Evolutionary conservation across 2,329 filamentous ascomycete genomes (phyloP), one percentile per base, ranked within the genome.

Genomic region (Colletotrichum tropicale): DNA sequence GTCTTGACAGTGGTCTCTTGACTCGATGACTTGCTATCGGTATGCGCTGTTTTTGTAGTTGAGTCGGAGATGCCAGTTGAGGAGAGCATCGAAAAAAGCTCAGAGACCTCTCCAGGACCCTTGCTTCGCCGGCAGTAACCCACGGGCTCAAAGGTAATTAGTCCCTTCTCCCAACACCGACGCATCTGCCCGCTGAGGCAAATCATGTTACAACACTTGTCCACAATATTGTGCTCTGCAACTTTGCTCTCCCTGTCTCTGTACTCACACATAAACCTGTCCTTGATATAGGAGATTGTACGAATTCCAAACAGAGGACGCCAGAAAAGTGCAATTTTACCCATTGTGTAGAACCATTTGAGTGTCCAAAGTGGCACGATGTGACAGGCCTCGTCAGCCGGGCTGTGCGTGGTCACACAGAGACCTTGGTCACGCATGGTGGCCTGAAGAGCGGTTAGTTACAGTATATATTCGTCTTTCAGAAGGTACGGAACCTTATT

Each of bases 221-320:
- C 38, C 38, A 48, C 38, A 1, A 48, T n/a, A 7, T 12, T 48
- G 0, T 0, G 9, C 0, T 48, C 38, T 0, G 18, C 38, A 12
- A 48, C 18, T 4, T 3, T 48, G 9, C n/a, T 48, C 18, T n/a
- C 18, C 5, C 38, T 4, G 18, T 12, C 3, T 48, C 18, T 48
- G 6, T 12, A 0, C 38, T n/a, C 5, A 7, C 0, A 43, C 38
- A 43, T 43, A 1, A 43, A n/a, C 0, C 9, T n/a, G 3, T n/a
- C 5, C 38, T 6, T 3, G 6, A 43, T 6, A 43, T n/a, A 6
- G 38, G 0, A 10, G 3, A 6, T 18, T 3, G 38, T 43, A 43
- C 8, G 1, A 43, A 12, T 5, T 9, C n/a, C 38, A 10, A 43
- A 12, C 0, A 43, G 38, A 4, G 5, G 0, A 8, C 5, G 5